Base-by-base conservation (phyloP, 768 basidiomycete genomes). In the Suillus occidentalis region DNA sequence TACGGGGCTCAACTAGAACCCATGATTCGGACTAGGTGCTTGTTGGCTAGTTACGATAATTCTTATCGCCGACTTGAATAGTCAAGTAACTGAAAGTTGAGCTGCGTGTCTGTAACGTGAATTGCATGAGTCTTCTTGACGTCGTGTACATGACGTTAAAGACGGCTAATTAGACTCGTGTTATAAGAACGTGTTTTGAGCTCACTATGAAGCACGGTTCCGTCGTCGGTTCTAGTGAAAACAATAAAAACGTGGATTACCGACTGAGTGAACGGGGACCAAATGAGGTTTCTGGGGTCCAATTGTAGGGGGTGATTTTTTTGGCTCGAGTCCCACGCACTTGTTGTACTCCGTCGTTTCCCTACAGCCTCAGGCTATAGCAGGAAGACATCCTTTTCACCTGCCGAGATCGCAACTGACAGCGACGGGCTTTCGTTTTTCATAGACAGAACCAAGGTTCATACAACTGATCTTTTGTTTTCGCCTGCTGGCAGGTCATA, bases 401-500 rank as follows among this genome's bases (percentile, higher is more conserved):
- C 68, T 60, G 66, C 69, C 73, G 76, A 73, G 77, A 68, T 73
- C 73, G 79, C 78, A 72, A 69, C 65, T 47, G 63, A 71, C 71
- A 75, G 80, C 79, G 77, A 74, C 79, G 75, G 79, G 75, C 61
- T 59, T 69, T 62, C 64, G 60, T 71, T 55, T 55, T 70, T 67
- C 77, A 76, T 83, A 83, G 80, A 83, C 76, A 72, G 74, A 70
- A 74, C 73, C 66, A 66, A 58, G 39, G 71, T 71, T 73, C 79
- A 77, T 80, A 80, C 82, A 83, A 80, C 81, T 82, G 53, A 55
- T 81, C 85, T 82, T 84, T 85, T 58, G 57, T 58, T 82, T 80
- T 85, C 84, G 88, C 90, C 90, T 91, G 90, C 90, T 90, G 90
- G 90, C 90, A 91, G 90, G 90, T 91, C 89, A 86, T 84, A 87